Evolutionary conservation across 2,329 filamentous ascomycete species (phyloP).

Genomic region (Monosporascus sp.): DNA sequence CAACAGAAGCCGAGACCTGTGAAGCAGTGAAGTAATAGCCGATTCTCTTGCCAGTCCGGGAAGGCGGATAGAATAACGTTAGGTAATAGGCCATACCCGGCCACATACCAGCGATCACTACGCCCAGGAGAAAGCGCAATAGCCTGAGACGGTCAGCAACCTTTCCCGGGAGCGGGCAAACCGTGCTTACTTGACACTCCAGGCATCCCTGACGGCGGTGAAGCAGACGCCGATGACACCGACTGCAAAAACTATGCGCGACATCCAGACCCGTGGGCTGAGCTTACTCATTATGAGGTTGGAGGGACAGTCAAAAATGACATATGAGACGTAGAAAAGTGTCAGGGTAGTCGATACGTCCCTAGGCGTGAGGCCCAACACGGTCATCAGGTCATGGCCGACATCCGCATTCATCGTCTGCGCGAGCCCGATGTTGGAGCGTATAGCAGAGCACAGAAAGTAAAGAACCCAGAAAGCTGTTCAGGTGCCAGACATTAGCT

Average conservation of each 20-base stretch:
- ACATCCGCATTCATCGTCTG: slow-evolving; percentile 80
- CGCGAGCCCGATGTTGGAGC: slow-evolving; percentile 87
- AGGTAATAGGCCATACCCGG: slow-evolving; percentile 92
- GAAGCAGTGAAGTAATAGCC: slow-evolving; percentile 86
- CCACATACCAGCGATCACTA: slow-evolving; percentile 92
- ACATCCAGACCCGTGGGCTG: slow-evolving; percentile 87
- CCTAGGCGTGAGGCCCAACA: slow-evolving; percentile 64
- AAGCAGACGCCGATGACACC: slow-evolving; percentile 81
- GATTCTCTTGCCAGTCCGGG: slow-evolving; percentile 79
- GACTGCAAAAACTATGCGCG: slow-evolving; percentile 81
- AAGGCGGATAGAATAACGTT: slow-evolving; percentile 86
- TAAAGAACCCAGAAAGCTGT: slow-evolving; percentile 83
- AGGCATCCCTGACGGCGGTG: slow-evolving; percentile 72
- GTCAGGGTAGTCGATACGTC: slow-evolving; percentile 81
- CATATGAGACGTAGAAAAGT: slow-evolving; percentile 89
- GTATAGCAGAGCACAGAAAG: slow-evolving; percentile 86
- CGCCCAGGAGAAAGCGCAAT: slow-evolving; percentile 76
- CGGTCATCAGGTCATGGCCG: slow-evolving; percentile 68
- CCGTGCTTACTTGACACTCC: slow-evolving; percentile 68
- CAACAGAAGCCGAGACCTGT: slow-evolving; percentile 83
- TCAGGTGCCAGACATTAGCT: slow-evolving; percentile 2
- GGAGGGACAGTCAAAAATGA: slow-evolving; percentile 82
- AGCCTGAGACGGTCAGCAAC: slow-evolving; percentile 38
- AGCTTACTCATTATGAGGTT: slow-evolving; percentile 84
- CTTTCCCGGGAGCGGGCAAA: neutral